phyloP scores from a whole-genome alignment of 805 yeast species.

The Saturnispora halmiae region DNA sequence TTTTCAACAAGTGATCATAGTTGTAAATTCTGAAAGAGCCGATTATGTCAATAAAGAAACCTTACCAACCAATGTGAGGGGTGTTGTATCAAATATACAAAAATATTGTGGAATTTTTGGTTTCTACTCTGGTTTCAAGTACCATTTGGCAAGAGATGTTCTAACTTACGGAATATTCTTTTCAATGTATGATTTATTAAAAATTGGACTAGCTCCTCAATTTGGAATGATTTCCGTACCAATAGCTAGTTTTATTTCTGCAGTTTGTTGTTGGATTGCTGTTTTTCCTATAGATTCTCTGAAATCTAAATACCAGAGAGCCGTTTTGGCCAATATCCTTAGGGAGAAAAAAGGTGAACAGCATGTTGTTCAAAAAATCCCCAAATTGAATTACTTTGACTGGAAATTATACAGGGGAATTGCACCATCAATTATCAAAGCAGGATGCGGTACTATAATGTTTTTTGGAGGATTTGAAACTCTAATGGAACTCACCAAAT shows the following conservation, averaged over 20 bases:
- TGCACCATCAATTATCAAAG: constrained; percentile 62
- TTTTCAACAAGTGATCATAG: constrained; percentile 58
- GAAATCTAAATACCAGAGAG: constrained; percentile 67
- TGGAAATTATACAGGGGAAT: constrained; percentile 62
- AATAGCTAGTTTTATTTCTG: constrained; percentile 69
- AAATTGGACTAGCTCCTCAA: constrained; percentile 35
- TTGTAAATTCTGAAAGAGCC: constrained; percentile 29
- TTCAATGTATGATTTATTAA: constrained; percentile 65
- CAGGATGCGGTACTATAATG: constrained; percentile 63
- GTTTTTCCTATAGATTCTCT: constrained; percentile 78
- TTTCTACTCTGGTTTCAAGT: constrained; percentile 62
- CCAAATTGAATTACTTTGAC: constrained; percentile 23
- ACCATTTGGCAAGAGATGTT: constrained; percentile 60
- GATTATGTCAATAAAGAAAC: constrained; percentile 13
- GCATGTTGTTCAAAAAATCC: constrained; percentile 29
- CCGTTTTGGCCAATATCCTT: constrained; percentile 56
- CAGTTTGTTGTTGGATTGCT: constrained; percentile 64
- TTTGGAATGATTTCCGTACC: constrained; percentile 40
- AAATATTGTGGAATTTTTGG: constrained; percentile 52
- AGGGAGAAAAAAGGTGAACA: constrained; percentile 38
- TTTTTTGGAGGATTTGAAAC: constrained; percentile 67
- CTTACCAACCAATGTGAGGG: constrained; percentile 28
- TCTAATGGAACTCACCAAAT: constrained; percentile 39
- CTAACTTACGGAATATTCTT: constrained; percentile 66
- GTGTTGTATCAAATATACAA: constrained; percentile 44